Base-by-base conservation (phyloP, 768 basidiomycete genomes). In the Collybia nuda region DNA sequence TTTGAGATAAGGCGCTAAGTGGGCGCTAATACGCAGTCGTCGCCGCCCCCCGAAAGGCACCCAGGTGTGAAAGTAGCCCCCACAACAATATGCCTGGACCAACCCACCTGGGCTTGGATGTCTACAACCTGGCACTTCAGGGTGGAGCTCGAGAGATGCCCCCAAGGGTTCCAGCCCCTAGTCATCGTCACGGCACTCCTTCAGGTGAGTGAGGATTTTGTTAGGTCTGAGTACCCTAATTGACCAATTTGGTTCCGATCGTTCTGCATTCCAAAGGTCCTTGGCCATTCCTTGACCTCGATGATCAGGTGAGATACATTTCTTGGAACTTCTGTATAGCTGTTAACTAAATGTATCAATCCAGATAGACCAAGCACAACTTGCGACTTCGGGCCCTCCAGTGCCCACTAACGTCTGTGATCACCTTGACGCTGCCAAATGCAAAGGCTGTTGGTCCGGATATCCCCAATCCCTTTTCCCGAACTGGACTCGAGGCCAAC, bases 381-480 rank as follows among this genome's bases (percentile, higher is more conserved):
- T 66, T 19, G 52, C 54, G 40, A 56, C 65, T 43, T 53, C 44
- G 22, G 39, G 46, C 21, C 46, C 55, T 6, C 21, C 43, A 15
- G 44, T 45, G 21, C 47, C 51, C 4, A 46, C 45, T 39, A 47
- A 26, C 40, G 59, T 53, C 12, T 67, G 68, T 51, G 54, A 59
- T 5, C 67, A 69, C 39, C 41, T 44, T 5, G 53, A 64, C 38
- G 47, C 50, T 3, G 47, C 38, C 1, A 54, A 47, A 1, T 66
- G 67, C 44, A 59, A 62, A 17, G 35, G 54, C 22, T 68, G 67
- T 55, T 69, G 67, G 68, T 63, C 57, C 52, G 47, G 68, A 52
- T 83, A 83, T 55, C 81, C 82, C 0, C 75, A 79, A 51, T 73
- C 75, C 1, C 63, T 74, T 11, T 84, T 78, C 52, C 77, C 77